Evolutionary conservation across 2,329 filamentous ascomycete species (phyloP).

Genomic region (Paradendryphiella salina): DNA sequence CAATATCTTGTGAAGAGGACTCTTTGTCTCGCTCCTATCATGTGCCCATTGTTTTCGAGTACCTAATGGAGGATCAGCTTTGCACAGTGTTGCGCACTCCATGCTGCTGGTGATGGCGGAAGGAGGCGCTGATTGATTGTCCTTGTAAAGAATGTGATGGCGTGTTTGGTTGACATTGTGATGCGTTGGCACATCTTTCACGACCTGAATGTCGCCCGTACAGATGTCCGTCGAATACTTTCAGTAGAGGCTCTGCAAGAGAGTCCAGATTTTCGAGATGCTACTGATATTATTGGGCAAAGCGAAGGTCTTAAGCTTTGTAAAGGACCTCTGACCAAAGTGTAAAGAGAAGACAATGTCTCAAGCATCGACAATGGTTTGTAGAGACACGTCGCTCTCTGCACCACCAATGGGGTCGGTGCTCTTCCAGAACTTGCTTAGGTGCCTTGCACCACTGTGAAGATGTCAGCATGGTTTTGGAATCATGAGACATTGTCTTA

Average conservation of each 20-base stretch:
- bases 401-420: slow-evolving; percentile 65
- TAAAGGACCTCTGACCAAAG: neutral
- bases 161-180: slow-evolving; percentile 13
- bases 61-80: slow-evolving; percentile 3
- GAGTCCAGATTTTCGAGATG: neutral
- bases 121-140: neutral
- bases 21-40: slow-evolving; percentile 29
- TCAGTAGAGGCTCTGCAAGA: neutral
- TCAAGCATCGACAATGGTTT: slow-evolving; percentile 57
- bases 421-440: slow-evolving; percentile 83
- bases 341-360: neutral
- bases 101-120: neutral
- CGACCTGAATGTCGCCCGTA: slow-evolving; percentile 6
- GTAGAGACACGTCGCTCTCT: slow-evolving; percentile 55
- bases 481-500: slow-evolving; percentile 13
- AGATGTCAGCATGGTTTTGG: slow-evolving; percentile 13
- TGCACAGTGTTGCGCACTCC: slow-evolving; percentile 20
- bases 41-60: slow-evolving; percentile 24
- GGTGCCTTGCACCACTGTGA: slow-evolving; percentile 67
- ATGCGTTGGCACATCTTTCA: slow-evolving; percentile 18
- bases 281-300: neutral
- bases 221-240: slow-evolving; percentile 5
- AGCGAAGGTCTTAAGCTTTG: neutral
- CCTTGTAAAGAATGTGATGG: slow-evolving; percentile 2
- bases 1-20: slow-evolving; percentile 20